Base-by-base conservation (phyloP, 2,329 filamentous ascomycete genomes). In the Fusarium sp. region DNA sequence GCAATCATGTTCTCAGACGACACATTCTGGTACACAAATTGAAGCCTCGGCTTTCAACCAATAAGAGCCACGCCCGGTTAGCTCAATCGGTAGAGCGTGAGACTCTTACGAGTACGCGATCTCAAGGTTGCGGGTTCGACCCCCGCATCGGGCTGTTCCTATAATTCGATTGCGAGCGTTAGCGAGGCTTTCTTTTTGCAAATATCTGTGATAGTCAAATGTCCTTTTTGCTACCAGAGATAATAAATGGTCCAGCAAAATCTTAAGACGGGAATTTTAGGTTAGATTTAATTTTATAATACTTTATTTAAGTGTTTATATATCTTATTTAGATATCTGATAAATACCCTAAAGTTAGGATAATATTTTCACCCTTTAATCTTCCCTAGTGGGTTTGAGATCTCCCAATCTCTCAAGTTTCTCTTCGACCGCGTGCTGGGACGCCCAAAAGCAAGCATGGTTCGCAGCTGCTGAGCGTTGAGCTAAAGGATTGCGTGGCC, bases 61-160 rank as follows among this genome's bases (percentile, higher is more conserved):
- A 69, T 61, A 55, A 67, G 63, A 66, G 56, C 13, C 78, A 79
- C 77, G 77, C 78, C 76, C 78, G 73, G 67, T 74, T 75, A 74
- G 72, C 72, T 76, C 74, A 75, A 76, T 76, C 74, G 74, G 73
- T 89, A 90, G 87, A 90, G 87, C 87, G 87, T 89, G 84, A 88
- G 88, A 89, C 88, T 90, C 88, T 86, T 85, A 86, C 7, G 71
- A 75, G 74, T 74, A 66, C 74, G 60, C 72, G 52, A 85, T 84
- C 84, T 85, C 81, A 84, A 85, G 83, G 83, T 81, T 85, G 83
- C 82, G 83, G 83, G 85, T 87, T 86, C 83, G 83, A 85, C 78
- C 79, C 78, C 79, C 78, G 77, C 78, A 78, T 80, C 75, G 78
- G 79, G 78, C 77, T 80, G 38, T 68, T 68, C 64, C 66, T 65